Evolutionary conservation across 2,329 filamentous ascomycete species (phyloP).

Genomic region (Colletotrichum limetticola): DNA sequence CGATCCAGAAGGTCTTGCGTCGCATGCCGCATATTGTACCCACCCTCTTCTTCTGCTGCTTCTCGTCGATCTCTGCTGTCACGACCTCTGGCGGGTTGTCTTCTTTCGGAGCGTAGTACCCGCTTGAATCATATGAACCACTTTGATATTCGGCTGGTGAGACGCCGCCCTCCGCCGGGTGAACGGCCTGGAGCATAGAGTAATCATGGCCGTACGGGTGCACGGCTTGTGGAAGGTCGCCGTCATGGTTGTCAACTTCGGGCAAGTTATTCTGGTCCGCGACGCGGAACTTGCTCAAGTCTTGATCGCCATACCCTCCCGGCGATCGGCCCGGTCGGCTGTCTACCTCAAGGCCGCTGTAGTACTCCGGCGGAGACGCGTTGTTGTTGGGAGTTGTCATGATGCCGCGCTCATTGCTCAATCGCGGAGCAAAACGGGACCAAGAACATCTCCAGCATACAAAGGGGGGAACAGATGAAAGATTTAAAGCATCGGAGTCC

Average conservation of each 20-base stretch:
- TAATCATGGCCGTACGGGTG: conserved; percentile 6
- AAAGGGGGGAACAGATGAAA: not conserved
- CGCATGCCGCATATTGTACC: conserved; percentile 27
- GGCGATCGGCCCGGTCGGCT: conserved; percentile 1
- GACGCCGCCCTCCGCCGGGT: not conserved
- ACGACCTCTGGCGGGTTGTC: conserved; percentile 5
- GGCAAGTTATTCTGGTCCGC: conserved; percentile 19
- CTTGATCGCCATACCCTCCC: conserved; percentile 1
- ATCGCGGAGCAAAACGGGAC: not conserved
- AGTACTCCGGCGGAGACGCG: conserved; percentile 12
- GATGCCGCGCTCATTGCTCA: conserved; percentile 8
- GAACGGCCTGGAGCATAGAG: conserved; percentile 19
- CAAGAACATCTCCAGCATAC: not conserved
- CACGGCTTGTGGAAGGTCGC: conserved; percentile 15
- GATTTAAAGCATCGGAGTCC: not conserved
- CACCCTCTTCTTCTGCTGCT: not conserved
- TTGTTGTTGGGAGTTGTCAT: conserved; percentile 24
- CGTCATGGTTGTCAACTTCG: conserved; percentile 7
- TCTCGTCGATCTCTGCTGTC: not conserved
- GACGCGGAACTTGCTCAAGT: conserved; percentile 5
- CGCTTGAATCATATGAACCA: not conserved
- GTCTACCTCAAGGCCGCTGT: conserved; percentile 27
- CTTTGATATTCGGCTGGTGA: not conserved
- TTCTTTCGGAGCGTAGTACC: conserved; percentile 22
- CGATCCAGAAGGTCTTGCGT: conserved; percentile 31